Evolutionary conservation across 208 protist species (phyloP).

Genomic region (Leishmania tropica): DNA sequence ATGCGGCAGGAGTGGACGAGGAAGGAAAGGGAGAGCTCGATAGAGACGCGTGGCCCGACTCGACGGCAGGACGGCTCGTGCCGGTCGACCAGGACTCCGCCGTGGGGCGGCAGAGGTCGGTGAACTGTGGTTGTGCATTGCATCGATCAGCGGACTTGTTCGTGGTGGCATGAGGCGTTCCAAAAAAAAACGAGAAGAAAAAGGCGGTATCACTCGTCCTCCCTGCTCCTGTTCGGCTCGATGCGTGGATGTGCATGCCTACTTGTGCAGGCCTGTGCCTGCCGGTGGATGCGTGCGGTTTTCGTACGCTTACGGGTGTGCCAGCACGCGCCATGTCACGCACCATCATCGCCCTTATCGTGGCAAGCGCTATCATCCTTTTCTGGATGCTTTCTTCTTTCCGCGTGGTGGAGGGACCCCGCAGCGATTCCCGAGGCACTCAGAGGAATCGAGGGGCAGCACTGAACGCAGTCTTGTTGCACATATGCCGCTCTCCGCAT

Average conservation of each 20-base stretch:
- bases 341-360: neutral
- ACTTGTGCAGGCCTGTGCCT: neutral
- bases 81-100: too few species aligned
- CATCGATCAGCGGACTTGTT: neutral
- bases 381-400: neutral
- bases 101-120: neutral
- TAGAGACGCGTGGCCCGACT: neutral
- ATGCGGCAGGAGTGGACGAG: neutral
- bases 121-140: neutral
- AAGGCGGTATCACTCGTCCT: neutral
- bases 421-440: neutral
- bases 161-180: neutral
- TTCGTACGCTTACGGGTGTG: neutral
- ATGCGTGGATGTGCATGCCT: neutral
- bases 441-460: neutral
- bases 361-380: neutral
- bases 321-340: neutral
- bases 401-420: neutral
- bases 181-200: neutral
- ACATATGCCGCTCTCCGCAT: neutral
- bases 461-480: neutral
- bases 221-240: neutral
- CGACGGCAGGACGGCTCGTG: too few species aligned
- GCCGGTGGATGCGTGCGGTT: neutral
- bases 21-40: neutral